phyloP scores from a whole-genome alignment of 2,329 filamentous ascomycete species.

The Juglanconis sp. region DNA sequence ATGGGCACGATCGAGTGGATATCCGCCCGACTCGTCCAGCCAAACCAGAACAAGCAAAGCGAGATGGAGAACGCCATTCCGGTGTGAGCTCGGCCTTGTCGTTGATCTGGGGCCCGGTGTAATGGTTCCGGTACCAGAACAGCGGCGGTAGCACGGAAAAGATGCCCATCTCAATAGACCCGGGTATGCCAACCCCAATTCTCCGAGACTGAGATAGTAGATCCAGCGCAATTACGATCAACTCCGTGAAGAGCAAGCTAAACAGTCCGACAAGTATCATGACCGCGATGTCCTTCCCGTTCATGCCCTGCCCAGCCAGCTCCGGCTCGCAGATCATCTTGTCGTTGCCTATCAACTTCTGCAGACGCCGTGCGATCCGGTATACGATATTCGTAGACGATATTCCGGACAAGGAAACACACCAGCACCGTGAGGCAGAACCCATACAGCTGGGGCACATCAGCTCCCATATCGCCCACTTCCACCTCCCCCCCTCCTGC shows the following conservation, averaged over 20 bases:
- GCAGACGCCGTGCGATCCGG: conserved; percentile 48
- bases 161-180: conserved; percentile 42
- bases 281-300: conserved; percentile 44
- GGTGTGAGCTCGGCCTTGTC: conserved; percentile 57
- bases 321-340: conserved; percentile 52
- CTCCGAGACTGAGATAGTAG: conserved; percentile 48
- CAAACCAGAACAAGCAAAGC: conserved; percentile 54
- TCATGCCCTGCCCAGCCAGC: conserved; percentile 44
- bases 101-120: conserved; percentile 59
- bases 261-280: conserved; percentile 58
- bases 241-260: conserved; percentile 47
- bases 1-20: conserved; percentile 18
- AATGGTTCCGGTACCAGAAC: conserved; percentile 62
- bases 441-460: conserved; percentile 51
- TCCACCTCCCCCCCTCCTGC: conserved; percentile 53
- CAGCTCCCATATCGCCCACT: conserved; percentile 63
- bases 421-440: conserved; percentile 59
- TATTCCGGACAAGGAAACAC: conserved; percentile 62
- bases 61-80: conserved; percentile 61
- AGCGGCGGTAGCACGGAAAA: conserved; percentile 51
- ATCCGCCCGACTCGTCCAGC: conserved; percentile 41
- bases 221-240: conserved; percentile 56
- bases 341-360: conserved; percentile 28
- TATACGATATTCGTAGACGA: conserved; percentile 48
- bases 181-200: conserved; percentile 46